phyloP scores from a whole-genome alignment of 2,329 filamentous ascomycete species.

The Ophiostoma piceae region DNA sequence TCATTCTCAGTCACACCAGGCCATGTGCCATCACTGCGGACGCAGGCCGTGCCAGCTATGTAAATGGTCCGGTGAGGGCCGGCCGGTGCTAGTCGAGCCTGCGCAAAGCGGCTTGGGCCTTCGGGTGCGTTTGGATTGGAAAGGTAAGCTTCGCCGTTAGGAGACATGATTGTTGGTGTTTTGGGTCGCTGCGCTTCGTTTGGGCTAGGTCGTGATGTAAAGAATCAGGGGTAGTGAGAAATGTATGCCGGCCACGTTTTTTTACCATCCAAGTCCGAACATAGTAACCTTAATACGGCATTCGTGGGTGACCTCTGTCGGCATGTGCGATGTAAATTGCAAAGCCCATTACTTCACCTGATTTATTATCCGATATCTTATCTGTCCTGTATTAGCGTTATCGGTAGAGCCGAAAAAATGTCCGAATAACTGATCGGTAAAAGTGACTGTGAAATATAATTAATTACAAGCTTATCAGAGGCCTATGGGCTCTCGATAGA shows the following conservation, averaged over 20 bases:
- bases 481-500: too few species aligned
- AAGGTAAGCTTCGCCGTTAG: constrained; percentile 36
- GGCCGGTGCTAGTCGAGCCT: constrained; percentile 36
- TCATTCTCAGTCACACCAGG: constrained; percentile 36
- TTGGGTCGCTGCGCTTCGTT: not conserved
- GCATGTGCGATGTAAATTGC: not conserved
- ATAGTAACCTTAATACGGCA: not conserved
- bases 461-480: too few species aligned
- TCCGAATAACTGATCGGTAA: too few species aligned
- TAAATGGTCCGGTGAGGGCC: constrained; percentile 37
- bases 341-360: too few species aligned
- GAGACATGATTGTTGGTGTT: constrained; percentile 28
- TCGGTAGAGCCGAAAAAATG: not conserved
- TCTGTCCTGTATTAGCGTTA: too few species aligned
- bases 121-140: constrained; percentile 32
- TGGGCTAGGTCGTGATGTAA: not conserved
- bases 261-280: not conserved
- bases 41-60: constrained; percentile 38
- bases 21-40: constrained; percentile 35
- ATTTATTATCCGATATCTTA: too few species aligned
- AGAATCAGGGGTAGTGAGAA: not conserved
- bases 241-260: not conserved
- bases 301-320: not conserved
- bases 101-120: constrained; percentile 33
- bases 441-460: too few species aligned